These are phyloP conservation scores for Coemansia sp. DNA, from an alignment of 371 early-diverging fungal genomes.

Conservation along the genomic window DNA sequence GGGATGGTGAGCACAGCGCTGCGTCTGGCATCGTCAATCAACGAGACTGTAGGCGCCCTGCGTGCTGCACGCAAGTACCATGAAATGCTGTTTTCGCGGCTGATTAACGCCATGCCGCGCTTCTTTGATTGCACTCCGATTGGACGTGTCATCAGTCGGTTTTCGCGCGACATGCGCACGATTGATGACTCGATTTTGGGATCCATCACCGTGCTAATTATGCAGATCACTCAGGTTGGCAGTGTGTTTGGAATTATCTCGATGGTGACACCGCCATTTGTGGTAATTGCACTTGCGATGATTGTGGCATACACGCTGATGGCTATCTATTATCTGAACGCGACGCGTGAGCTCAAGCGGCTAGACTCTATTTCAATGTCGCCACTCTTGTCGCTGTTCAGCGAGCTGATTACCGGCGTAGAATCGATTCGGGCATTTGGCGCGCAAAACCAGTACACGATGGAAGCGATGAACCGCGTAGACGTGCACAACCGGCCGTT, in stretches of 20 bases:
- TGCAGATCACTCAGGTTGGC: slow-evolving; percentile 62
- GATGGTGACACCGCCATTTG: slow-evolving; percentile 62
- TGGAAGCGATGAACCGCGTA: slow-evolving; percentile 57
- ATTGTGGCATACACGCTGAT: slow-evolving; percentile 55
- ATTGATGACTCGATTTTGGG: slow-evolving; percentile 72
- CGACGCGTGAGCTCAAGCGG: slow-evolving; percentile 84
- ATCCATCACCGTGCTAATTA: slow-evolving; percentile 65
- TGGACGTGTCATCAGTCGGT: slow-evolving; percentile 85
- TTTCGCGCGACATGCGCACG: slow-evolving; percentile 80
- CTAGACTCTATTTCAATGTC: slow-evolving; percentile 76
- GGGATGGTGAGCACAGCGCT: slow-evolving; percentile 30
- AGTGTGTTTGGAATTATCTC: slow-evolving; percentile 71
- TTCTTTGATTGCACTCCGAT: slow-evolving; percentile 90
- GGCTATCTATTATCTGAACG: slow-evolving; percentile 63
- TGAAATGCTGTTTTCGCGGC: slow-evolving; percentile 55
- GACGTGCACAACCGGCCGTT: slow-evolving; percentile 77
- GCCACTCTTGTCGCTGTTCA: slow-evolving; percentile 67
- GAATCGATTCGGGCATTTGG: slow-evolving; percentile 58
- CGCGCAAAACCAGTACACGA: slow-evolving; percentile 58
- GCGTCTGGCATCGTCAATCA: slow-evolving; percentile 21
- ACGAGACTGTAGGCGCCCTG: slow-evolving; percentile 62
- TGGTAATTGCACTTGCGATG: slow-evolving; percentile 49
- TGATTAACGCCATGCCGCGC: slow-evolving; percentile 69
- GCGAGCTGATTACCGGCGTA: slow-evolving; percentile 59
- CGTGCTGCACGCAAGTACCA: slow-evolving; percentile 62